phyloP scores from a whole-genome alignment of 306 rosid species.

The Coriaria nepalensis region DNA sequence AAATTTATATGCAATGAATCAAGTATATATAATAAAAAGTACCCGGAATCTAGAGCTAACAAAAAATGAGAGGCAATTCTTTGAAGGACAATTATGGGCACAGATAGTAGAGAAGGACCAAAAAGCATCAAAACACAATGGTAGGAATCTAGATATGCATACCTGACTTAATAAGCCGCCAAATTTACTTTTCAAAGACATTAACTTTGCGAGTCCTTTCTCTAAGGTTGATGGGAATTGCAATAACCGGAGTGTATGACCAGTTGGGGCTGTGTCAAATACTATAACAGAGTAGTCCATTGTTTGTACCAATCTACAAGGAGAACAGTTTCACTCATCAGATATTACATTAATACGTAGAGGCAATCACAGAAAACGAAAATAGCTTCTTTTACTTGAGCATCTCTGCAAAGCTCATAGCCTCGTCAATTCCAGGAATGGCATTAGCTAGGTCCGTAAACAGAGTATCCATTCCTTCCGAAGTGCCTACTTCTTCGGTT shows the following conservation, averaged over 20 bases:
- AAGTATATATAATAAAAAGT: no score
- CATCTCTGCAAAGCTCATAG: conserved; percentile 99
- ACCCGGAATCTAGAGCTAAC: no score
- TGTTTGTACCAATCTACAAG: conserved; percentile 90
- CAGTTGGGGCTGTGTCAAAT: conserved; percentile 98
- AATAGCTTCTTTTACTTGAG: conserved; percentile 43
- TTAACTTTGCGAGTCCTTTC: conserved; percentile 85
- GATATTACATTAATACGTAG: background rate
- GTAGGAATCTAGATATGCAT: conserved; percentile 9
- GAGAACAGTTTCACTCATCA: conserved; percentile 3
- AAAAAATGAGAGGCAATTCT: no score
- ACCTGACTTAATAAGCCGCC: conserved; percentile 92
- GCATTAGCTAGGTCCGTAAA: conserved; percentile 82
- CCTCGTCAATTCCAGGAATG: conserved; percentile 98
- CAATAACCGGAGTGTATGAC: conserved; percentile 86
- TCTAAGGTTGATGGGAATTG: conserved; percentile 94
- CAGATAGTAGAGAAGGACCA: no score
- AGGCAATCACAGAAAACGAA: conserved; percentile 1
- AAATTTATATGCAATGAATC: no score
- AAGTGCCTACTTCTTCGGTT: conserved; percentile 39
- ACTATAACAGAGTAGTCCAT: conserved; percentile 97
- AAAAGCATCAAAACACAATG: no score
- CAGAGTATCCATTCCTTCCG: conserved; percentile 77
- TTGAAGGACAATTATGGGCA: no score
- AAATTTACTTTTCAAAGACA: conserved; percentile 91